Conservation (phyloP, 371 early-diverging fungal species). For the Coemansia sp. region DNA sequence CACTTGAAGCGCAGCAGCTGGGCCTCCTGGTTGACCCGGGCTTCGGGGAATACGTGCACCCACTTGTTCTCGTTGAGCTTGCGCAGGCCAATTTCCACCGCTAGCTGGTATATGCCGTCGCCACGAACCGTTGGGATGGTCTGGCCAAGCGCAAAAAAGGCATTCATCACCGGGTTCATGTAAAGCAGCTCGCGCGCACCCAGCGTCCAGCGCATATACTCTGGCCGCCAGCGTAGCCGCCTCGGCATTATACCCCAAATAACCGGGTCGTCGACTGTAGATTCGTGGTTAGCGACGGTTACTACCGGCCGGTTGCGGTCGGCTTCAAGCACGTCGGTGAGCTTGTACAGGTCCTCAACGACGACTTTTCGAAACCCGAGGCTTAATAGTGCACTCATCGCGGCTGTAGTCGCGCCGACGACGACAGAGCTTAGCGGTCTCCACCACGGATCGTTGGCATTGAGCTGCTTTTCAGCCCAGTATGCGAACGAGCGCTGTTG, state of each 20-base stretch:
- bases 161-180: conserved; percentile 62
- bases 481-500: conserved; percentile 43
- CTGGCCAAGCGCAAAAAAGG: conserved; percentile 77
- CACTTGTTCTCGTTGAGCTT: conserved; percentile 60
- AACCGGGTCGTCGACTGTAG: conserved; percentile 77
- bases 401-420: conserved; percentile 52
- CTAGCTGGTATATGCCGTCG: conserved; percentile 81
- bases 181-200: conserved; percentile 87
- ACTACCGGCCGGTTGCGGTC: conserved; percentile 62
- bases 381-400: conserved; percentile 58
- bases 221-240: conserved; percentile 51
- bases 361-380: conserved; percentile 56
- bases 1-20: conserved; percentile 77
- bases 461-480: conserved; percentile 41
- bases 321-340: conserved; percentile 58
- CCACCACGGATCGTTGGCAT: conserved; percentile 53
- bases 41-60: conserved; percentile 89
- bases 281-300: conserved; percentile 61
- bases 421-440: conserved; percentile 51
- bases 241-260: conserved; percentile 76
- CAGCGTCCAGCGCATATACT: conserved; percentile 74
- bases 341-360: conserved; percentile 60
- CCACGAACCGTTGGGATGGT: conserved; percentile 84
- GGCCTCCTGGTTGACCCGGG: conserved; percentile 66
- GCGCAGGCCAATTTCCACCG: conserved; percentile 72